A percentile compares a stretch with the other conserved stretches of the same genome.
These are phyloP conservation scores for Mucor irregularis DNA, from an alignment of 371 early-diverging fungal genomes.

Conservation along the genomic window DNA sequence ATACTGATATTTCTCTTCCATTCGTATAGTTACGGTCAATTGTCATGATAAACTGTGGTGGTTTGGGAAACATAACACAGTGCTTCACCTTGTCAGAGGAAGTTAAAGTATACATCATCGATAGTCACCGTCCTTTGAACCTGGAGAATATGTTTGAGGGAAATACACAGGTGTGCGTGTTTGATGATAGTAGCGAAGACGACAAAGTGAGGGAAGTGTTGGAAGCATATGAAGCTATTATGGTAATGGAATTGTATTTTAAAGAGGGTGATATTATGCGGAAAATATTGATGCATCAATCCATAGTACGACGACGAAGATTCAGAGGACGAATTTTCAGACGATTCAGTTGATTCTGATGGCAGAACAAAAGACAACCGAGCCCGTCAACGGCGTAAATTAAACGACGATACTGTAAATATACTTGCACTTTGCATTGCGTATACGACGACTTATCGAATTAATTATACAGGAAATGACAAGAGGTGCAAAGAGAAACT, in stretches of 20 bases:
- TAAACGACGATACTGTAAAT: slow-evolving; percentile 11
- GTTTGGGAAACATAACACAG: slow-evolving; percentile 70
- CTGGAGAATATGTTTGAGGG: slow-evolving; percentile 71
- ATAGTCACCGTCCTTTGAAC: slow-evolving; percentile 86
- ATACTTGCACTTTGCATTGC: not conserved
- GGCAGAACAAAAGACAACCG: slow-evolving; percentile 20
- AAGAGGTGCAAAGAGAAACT: not conserved
- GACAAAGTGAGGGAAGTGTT: slow-evolving; percentile 56
- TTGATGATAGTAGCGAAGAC: slow-evolving; percentile 82
- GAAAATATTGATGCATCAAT: too few relatives aligned
- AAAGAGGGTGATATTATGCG: too few relatives aligned
- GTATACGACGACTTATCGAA: not conserved
- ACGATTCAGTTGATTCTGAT: slow-evolving; percentile 28
- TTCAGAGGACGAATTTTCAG: slow-evolving; percentile 27
- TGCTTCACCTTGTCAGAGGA: slow-evolving; percentile 52
- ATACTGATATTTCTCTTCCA: not conserved
- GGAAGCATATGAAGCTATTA: slow-evolving; percentile 66
- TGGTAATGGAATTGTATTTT: too few relatives aligned
- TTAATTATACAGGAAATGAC: not conserved
- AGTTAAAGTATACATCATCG: slow-evolving; percentile 75
- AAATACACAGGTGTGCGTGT: slow-evolving; percentile 66
- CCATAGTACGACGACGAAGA: slow-evolving; percentile 29
- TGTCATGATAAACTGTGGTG: slow-evolving; percentile 90
- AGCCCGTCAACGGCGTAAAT: slow-evolving; percentile 35
- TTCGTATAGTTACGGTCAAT: slow-evolving; percentile 65